A percentile compares a stretch with the other conserved stretches of the same genome.
These are phyloP conservation scores for Scutellaria baicalensis DNA, from an alignment of 257 asterid species.

Conservation along the genomic window DNA sequence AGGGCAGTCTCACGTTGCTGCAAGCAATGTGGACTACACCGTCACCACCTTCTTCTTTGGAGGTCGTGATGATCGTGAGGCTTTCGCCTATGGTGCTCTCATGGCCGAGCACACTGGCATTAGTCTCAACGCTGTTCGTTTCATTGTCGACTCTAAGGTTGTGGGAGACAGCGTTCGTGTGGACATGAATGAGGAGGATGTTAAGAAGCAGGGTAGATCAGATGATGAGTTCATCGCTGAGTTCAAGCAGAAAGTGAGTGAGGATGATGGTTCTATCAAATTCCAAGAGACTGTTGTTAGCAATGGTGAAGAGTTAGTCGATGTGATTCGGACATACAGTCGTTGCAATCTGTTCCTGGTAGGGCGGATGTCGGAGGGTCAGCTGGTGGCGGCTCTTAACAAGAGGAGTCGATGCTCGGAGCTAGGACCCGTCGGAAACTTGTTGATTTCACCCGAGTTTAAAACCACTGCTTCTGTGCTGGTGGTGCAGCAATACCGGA, in stretches of 20 bases:
- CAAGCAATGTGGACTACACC: conserved; percentile 46
- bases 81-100: conserved; percentile 50
- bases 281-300: conserved; percentile 39
- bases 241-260: conserved; percentile 24
- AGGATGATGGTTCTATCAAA: conserved; percentile 33
- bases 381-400: conserved; percentile 27
- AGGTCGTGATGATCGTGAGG: conserved; percentile 64
- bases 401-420: conserved; percentile 51
- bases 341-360: conserved; percentile 45
- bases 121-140: conserved; percentile 30
- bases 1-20: conserved; percentile 50
- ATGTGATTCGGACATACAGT: conserved; percentile 22
- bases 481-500: conserved; percentile 62
- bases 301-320: conserved; percentile 19
- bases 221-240: conserved; percentile 37
- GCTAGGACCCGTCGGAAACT: conserved; percentile 54
- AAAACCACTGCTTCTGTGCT: conserved; percentile 45
- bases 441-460: conserved; percentile 41
- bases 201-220: not conserved
- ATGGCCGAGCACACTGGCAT: conserved; percentile 75
- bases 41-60: conserved; percentile 52
- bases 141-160: conserved; percentile 20
- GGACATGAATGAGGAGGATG: conserved; percentile 18
- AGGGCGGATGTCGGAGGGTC: conserved; percentile 60
- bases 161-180: conserved; percentile 22